A percentile compares a stretch with the other conserved stretches of the same genome.
These are phyloP conservation scores for Begonia loranthoides DNA, from an alignment of 306 rosid species.

Conservation along the genomic window DNA sequence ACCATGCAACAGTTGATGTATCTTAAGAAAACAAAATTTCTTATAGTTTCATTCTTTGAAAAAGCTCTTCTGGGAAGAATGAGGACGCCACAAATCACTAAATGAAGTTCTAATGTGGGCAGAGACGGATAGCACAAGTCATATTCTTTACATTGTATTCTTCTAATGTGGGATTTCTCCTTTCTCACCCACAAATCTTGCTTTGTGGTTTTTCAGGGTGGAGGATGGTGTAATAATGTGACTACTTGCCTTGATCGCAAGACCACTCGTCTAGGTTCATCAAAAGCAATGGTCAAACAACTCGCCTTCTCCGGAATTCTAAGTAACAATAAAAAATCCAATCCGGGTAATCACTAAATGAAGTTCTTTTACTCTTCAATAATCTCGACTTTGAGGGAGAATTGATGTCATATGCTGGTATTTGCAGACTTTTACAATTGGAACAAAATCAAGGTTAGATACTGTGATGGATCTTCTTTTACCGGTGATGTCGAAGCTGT, in stretches of 20 bases:
- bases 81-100: no score
- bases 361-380: neutral
- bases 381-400: neutral
- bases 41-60: no score
- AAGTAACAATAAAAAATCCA: conserved; percentile 27
- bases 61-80: no score
- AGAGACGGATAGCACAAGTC: no score
- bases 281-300: conserved; percentile 47
- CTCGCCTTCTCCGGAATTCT: conserved; percentile 71
- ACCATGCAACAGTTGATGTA: no score
- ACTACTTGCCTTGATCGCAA: conserved; percentile 71
- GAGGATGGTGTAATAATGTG: conserved; percentile 95
- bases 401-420: neutral
- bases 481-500: conserved; percentile 80
- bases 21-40: no score
- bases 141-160: no score
- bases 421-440: conserved; percentile 70
- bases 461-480: conserved; percentile 90
- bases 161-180: neutral
- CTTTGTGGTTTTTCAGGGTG: conserved; percentile 49
- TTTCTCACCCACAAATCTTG: conserved; percentile 4
- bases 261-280: conserved; percentile 69
- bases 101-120: no score
- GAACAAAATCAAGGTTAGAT: conserved; percentile 81
- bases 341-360: conserved; percentile 50